Evolutionary conservation across 345 rosid genomes (phyloP), one percentile per base, ranked within the genome.

Genomic region (Lepidium sativum): DNA sequence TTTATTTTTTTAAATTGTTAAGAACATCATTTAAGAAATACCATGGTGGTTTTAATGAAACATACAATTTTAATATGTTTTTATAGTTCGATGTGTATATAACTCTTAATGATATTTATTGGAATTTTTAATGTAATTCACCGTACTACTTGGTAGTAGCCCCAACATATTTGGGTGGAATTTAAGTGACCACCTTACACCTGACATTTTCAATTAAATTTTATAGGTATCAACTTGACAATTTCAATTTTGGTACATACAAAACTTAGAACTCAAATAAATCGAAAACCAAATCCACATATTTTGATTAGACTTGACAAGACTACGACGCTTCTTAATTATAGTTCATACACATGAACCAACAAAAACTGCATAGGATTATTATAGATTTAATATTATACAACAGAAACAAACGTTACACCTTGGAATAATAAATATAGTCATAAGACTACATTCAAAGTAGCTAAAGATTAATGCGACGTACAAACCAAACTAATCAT

Each of bases 81-180:
- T 27, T 44, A 45, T 45, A 45, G 29, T 20, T 10, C n/a, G 9
- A 1, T 45, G 25, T 9, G 29, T 2, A 25, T 5, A 45, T 12
- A 50, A 27, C n/a, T n/a, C 6, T n/a, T 29, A 5, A 12, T 27
- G 31, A 27, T 23, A 48, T 12, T 48, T 9, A 23, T 29, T 53
- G 1, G 50, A 45, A 62, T 50, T 63, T n/a, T n/a, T 47, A 41
- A 57, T 65, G 61, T 55, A 39, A 8, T 70, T 27, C 34, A 47
- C 51, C n/a, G 61, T 50, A 57, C 76, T 9, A 16, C 47, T 48
- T 37, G 38, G 54, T 50, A 16, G 14, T 42, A 16, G 14, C 75
- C 70, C 76, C 71, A 72, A 65, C 66, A 72, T 41, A 41, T 8
- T 57, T 41, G 76, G 71, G 71, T 72, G 32, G 31, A 72, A 50